phyloP scores from a whole-genome alignment of 495 filamentous ascomycete genomes.

The Apodospora peruviana region DNA sequence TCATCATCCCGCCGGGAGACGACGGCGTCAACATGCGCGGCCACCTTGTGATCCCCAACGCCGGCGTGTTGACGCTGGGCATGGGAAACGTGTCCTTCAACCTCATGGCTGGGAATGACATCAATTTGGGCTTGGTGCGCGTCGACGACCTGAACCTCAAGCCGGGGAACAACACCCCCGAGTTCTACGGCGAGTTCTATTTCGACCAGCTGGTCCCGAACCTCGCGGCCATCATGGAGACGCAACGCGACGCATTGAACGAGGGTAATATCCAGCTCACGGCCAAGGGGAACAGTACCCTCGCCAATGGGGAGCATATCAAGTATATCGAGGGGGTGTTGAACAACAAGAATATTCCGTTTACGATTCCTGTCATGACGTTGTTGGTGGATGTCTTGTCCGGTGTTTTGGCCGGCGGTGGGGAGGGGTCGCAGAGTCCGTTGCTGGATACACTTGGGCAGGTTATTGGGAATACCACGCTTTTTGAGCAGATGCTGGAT shows the following conservation, averaged over 20 bases:
- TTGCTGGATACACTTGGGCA: slow-evolving; percentile 1
- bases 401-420: too few relatives aligned
- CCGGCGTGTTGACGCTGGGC: slow-evolving; percentile 39
- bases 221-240: slow-evolving; percentile 28
- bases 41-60: slow-evolving; percentile 38
- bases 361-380: slow-evolving; percentile 30
- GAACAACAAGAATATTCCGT: slow-evolving; percentile 34
- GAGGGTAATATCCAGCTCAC: slow-evolving; percentile 35
- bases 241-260: slow-evolving; percentile 26
- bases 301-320: slow-evolving; percentile 39
- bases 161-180: slow-evolving; percentile 41
- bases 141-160: slow-evolving; percentile 35
- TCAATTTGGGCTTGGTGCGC: slow-evolving; percentile 35
- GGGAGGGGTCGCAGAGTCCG: slow-evolving; percentile 15
- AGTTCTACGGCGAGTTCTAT: slow-evolving; percentile 33
- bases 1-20: slow-evolving; percentile 31
- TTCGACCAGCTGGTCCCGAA: slow-evolving; percentile 29
- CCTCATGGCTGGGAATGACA: slow-evolving; percentile 29
- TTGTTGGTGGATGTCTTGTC: slow-evolving; percentile 29
- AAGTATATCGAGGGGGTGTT: slow-evolving; percentile 38
- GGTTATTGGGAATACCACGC: slow-evolving; percentile 2
- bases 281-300: slow-evolving; percentile 37
- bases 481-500: slow-evolving; percentile 3
- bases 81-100: slow-evolving; percentile 45
- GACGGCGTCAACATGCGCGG: slow-evolving; percentile 36